phyloP scores from a whole-genome alignment of 352 stramenopile species.

The Blastocystis sp. region DNA sequence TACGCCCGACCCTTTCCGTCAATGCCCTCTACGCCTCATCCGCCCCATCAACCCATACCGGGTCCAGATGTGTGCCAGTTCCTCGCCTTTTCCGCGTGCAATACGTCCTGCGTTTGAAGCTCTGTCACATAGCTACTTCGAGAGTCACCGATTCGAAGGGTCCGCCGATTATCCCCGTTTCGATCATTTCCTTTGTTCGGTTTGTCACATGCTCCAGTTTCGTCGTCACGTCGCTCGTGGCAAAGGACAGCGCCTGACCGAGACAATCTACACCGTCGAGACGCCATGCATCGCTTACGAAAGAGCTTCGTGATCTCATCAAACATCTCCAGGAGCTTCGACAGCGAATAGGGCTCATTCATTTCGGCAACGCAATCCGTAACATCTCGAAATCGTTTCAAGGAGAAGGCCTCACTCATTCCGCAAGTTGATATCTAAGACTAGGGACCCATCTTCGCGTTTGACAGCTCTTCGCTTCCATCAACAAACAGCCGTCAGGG shows the following conservation, averaged over 20 bases:
- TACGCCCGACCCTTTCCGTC: slow-evolving; percentile 54
- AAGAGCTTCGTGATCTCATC: slow-evolving; percentile 68
- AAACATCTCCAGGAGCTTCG: slow-evolving; percentile 44
- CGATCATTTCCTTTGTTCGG: slow-evolving; percentile 70
- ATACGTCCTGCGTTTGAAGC: slow-evolving; percentile 18
- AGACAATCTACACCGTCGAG: slow-evolving; percentile 42
- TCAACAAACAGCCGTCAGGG: neutral
- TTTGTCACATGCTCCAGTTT: slow-evolving; percentile 59
- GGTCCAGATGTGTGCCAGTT: slow-evolving; percentile 60
- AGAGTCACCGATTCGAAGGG: slow-evolving; percentile 26
- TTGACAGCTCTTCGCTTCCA: slow-evolving; percentile 24
- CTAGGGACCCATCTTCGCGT: slow-evolving; percentile 20
- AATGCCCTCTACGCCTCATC: slow-evolving; percentile 52
- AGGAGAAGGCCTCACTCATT: slow-evolving; percentile 54
- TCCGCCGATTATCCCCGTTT: slow-evolving; percentile 1
- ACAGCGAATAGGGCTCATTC: slow-evolving; percentile 11
- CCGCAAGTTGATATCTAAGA: neutral
- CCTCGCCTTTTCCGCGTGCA: slow-evolving; percentile 62
- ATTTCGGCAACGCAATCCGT: neutral
- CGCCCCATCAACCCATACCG: neutral
- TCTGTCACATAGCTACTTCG: neutral
- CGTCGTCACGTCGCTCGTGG: slow-evolving; percentile 65
- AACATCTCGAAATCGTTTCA: slow-evolving; percentile 38
- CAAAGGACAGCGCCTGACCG: slow-evolving; percentile 60
- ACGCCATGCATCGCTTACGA: neutral